These are phyloP conservation scores for Candida xyloterini DNA, from an alignment of 805 yeast genomes.

Conservation along the genomic window DNA sequence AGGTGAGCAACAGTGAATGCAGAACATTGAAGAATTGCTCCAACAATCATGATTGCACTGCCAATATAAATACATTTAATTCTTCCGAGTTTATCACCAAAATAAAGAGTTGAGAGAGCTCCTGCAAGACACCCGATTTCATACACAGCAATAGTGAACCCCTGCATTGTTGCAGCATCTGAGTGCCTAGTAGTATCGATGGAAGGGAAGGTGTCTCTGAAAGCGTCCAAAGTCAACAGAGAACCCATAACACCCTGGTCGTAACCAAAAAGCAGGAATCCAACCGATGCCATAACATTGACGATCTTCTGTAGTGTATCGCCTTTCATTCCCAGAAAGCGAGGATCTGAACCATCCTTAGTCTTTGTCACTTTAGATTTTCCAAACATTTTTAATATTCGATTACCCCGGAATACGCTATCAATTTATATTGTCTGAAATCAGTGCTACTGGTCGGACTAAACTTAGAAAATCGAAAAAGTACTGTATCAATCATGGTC, in stretches of 20 bases:
- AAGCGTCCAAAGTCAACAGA: conserved; percentile 23
- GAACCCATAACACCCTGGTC: conserved; percentile 53
- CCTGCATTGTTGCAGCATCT: conserved; percentile 39
- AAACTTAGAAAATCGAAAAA: too few relatives aligned
- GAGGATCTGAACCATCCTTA: not conserved
- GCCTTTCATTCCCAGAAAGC: conserved; percentile 21
- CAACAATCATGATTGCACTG: conserved; percentile 34
- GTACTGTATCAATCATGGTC: too few relatives aligned
- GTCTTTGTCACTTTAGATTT: not conserved
- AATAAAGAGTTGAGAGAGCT: conserved; percentile 39
- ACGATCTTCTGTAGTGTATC: conserved; percentile 15
- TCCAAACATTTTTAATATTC: not conserved
- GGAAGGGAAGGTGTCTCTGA: conserved; percentile 24
- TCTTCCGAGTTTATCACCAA: conserved; percentile 44
- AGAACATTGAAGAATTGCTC: conserved; percentile 27
- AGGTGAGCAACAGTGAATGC: conserved; percentile 26
- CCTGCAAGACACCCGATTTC: conserved; percentile 48
- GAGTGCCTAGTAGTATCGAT: conserved; percentile 21
- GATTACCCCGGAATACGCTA: too few relatives aligned
- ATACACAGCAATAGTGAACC: conserved; percentile 48
- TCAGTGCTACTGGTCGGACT: too few relatives aligned
- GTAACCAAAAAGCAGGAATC: conserved; percentile 46
- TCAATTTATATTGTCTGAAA: too few relatives aligned
- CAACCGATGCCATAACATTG: conserved; percentile 27
- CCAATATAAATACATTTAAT: conserved; percentile 37